A percentile compares a stretch with the other conserved stretches of the same genome.
These are phyloP conservation scores for Apocynum venetum DNA, from an alignment of 257 asterid genomes.

Conservation along the genomic window DNA sequence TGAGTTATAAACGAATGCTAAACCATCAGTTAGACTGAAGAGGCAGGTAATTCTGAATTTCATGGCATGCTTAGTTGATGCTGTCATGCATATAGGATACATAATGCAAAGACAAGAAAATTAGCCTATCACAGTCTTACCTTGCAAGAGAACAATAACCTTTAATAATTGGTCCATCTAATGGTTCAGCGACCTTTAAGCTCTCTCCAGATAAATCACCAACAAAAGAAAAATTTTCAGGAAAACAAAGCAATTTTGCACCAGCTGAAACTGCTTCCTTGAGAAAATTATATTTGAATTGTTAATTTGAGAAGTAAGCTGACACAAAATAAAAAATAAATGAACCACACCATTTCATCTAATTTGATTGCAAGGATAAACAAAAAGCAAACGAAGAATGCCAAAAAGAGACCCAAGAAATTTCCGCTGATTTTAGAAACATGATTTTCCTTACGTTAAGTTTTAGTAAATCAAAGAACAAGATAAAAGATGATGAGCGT, in stretches of 20 bases:
- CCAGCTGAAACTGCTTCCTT: slow-evolving; percentile 91
- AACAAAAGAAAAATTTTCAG: slow-evolving; percentile 89
- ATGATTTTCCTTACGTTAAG: background rate
- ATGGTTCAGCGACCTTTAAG: slow-evolving; percentile 64
- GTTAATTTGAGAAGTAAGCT: slow-evolving; percentile 10
- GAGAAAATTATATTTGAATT: slow-evolving; percentile 13
- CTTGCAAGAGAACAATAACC: slow-evolving; percentile 76
- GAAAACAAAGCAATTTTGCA: slow-evolving; percentile 81
- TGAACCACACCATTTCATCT: background rate
- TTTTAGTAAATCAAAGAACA: background rate
- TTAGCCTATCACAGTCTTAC: slow-evolving; percentile 22
- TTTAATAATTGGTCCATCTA: slow-evolving; percentile 81
- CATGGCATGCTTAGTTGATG: background rate
- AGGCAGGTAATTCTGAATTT: background rate
- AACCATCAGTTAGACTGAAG: background rate
- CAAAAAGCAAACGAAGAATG: background rate
- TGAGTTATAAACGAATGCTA: background rate
- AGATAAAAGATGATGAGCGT: no score
- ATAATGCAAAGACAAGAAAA: background rate
- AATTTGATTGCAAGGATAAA: background rate
- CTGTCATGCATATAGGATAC: background rate
- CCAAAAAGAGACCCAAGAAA: background rate
- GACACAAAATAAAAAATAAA: background rate
- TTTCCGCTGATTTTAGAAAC: background rate
- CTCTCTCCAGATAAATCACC: slow-evolving; percentile 76